A percentile compares a stretch with the other conserved stretches of the same genome.
Conservation (phyloP, 225 moss, liverwort and hornwort species). For the Lunularia cruciata region DNA sequence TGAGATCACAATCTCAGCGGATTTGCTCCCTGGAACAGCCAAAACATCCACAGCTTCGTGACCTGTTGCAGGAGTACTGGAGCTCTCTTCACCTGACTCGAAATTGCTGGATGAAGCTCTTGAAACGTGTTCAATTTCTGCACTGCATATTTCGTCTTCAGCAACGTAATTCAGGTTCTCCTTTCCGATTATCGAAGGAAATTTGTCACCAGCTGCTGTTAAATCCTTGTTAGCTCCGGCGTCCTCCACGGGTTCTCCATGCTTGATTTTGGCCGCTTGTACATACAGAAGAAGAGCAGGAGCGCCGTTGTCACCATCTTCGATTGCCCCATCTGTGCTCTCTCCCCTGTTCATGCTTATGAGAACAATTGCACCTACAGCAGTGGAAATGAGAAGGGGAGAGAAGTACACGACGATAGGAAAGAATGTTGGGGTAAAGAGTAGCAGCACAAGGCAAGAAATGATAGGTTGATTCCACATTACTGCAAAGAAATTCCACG, state of each 20-base stretch:
- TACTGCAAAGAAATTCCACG: constrained; percentile 46
- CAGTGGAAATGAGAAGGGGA: constrained; percentile 85
- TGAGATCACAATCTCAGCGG: background rate
- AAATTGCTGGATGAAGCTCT: background rate
- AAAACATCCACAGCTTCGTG: background rate
- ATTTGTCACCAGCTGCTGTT: too few species aligned
- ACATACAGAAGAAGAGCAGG: too few species aligned
- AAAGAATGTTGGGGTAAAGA: constrained; percentile 87
- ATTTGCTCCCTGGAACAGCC: background rate
- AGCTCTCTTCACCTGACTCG: background rate
- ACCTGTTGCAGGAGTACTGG: background rate
- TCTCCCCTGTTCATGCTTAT: constrained; percentile 61
- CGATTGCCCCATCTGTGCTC: constrained; percentile 24
- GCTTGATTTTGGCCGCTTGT: constrained; percentile 15
- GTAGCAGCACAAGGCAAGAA: constrained; percentile 61
- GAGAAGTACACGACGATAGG: constrained; percentile 84
- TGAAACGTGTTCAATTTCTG: background rate
- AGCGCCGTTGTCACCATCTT: constrained; percentile 24
- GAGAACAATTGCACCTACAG: constrained; percentile 72
- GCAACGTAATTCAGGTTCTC: too few species aligned
- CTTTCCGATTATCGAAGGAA: background rate
- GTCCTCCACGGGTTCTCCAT: background rate
- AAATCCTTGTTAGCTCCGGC: too few species aligned
- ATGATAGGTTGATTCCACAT: constrained; percentile 82
- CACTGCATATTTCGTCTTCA: too few species aligned